These are phyloP conservation scores for Ganoderma lingzhi DNA, from an alignment of 1,284 basidiomycete species.

Conservation along the genomic window DNA sequence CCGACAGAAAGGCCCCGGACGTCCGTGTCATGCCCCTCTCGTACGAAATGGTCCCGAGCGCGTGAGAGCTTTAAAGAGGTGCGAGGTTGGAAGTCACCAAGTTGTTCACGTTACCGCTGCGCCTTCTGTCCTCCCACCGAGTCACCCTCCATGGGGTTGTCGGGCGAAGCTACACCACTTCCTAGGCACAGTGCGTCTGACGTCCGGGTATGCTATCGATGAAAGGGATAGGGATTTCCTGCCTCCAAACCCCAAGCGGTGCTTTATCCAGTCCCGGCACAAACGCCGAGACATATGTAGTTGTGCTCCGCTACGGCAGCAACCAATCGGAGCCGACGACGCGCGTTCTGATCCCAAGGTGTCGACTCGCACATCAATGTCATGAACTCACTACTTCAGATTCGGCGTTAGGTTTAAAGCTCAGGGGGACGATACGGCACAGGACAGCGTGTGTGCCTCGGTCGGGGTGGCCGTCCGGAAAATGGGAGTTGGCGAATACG, in stretches of 20 bases:
- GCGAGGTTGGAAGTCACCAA: not conserved
- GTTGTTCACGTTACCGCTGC: not conserved
- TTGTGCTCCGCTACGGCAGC: not conserved
- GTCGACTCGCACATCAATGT: not conserved
- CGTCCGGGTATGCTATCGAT: too few species aligned
- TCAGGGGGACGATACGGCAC: not conserved
- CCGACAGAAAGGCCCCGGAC: not conserved
- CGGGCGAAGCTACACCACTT: not conserved
- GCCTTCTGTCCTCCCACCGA: not conserved
- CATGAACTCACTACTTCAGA: not conserved
- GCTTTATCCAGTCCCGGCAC: not conserved
- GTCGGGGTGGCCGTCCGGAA: not conserved
- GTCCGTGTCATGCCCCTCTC: not conserved
- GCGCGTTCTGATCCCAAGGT: not conserved
- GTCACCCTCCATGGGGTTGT: not conserved
- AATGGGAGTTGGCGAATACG: not conserved
- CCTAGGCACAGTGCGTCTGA: not conserved
- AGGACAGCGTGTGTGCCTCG: not conserved
- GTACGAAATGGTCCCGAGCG: not conserved
- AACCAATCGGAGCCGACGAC: slow-evolving; percentile 4
- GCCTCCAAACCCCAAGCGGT: not conserved
- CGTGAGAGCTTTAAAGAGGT: not conserved
- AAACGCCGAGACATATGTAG: not conserved
- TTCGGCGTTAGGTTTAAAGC: not conserved
- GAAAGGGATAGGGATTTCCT: too few species aligned